Evolutionary conservation across 768 basidiomycete species (phyloP).

Genomic region (Naganishia randhawae): DNA sequence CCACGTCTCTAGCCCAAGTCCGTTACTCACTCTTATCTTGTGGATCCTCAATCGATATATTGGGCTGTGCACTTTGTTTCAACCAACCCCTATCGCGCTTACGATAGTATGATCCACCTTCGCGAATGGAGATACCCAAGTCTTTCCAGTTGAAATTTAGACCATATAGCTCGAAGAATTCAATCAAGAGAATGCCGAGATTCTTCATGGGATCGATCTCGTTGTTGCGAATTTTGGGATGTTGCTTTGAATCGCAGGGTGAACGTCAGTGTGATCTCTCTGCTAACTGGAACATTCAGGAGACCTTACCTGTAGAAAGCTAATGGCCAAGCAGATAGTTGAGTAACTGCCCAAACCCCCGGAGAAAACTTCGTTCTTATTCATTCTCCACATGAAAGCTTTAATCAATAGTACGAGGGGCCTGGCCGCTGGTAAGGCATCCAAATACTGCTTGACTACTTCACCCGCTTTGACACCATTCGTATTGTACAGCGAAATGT

Average conservation of each 20-base stretch:
- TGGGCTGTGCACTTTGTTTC: slow-evolving; percentile 51
- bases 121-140: slow-evolving; percentile 78
- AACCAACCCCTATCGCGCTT: slow-evolving; percentile 82
- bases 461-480: slow-evolving; percentile 75
- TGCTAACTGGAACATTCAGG: background rate
- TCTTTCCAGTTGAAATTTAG: slow-evolving; percentile 84
- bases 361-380: slow-evolving; percentile 97
- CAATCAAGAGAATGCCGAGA: slow-evolving; percentile 87
- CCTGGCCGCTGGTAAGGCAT: slow-evolving; percentile 71
- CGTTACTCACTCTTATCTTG: slow-evolving; percentile 71
- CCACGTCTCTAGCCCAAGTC: background rate
- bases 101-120: slow-evolving; percentile 83
- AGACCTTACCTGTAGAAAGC: slow-evolving; percentile 73
- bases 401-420: slow-evolving; percentile 84
- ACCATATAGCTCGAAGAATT: slow-evolving; percentile 96
- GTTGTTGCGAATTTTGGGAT: slow-evolving; percentile 83
- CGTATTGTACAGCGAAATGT: slow-evolving; percentile 87
- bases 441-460: slow-evolving; percentile 75
- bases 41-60: slow-evolving; percentile 86
- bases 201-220: slow-evolving; percentile 85
- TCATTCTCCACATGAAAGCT: slow-evolving; percentile 78
- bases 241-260: slow-evolving; percentile 59
- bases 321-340: slow-evolving; percentile 86
- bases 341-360: slow-evolving; percentile 92
- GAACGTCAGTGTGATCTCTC: background rate